Base-by-base conservation (phyloP, 257 asterid genomes). In the Plantago elongata region DNA sequence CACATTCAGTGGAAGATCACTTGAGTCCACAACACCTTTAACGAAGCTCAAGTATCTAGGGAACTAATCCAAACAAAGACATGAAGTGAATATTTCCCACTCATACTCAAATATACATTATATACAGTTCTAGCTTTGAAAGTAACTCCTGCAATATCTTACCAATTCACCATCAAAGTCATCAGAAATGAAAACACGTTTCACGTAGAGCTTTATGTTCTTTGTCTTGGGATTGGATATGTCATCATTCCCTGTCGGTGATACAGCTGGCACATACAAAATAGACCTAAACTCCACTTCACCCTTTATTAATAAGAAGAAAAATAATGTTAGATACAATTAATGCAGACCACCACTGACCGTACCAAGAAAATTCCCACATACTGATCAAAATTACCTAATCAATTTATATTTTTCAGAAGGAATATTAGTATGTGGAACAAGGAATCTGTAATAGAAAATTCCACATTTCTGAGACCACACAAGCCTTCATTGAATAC, bases 161-260 rank as follows among this genome's bases (percentile, higher is more conserved):
- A 93, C 99, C 97, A 93, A 70, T 84, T 93, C 99, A 58, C 97
- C 99, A 64, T 93, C 97, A 74, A 93, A 93, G 77, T 93, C 99
- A 67, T 90, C 96, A 27, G 99, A 93, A 69, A 93, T 93, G 81
- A 93, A 93, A 54, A 93, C 94, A 34, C 97, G 84, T 63, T 93
- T 93, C 69, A 93, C 99, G 56, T 78, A 82, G 16, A 93, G 96
- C 84, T 85, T 84, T 71, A 93, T 93, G 64, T 93, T 93, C 79
- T 85, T 93, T 7, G 99, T 89, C 81, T 93, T 93, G 67, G 89
- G 80, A 70, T 89, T 93, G 72, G 77, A 68, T 45, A 89, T 71
- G 64, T 93, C 99, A 66, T 89, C 95, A 79, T 83, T 89, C 52
- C 95, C 96, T 50, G 72, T 64, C 18, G 97, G 80, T 69, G 92